A percentile compares a stretch with the other conserved stretches of the same genome.
Evolutionary conservation across 1,139 yeast genomes (phyloP).

Genomic region (Candida sp.): DNA sequence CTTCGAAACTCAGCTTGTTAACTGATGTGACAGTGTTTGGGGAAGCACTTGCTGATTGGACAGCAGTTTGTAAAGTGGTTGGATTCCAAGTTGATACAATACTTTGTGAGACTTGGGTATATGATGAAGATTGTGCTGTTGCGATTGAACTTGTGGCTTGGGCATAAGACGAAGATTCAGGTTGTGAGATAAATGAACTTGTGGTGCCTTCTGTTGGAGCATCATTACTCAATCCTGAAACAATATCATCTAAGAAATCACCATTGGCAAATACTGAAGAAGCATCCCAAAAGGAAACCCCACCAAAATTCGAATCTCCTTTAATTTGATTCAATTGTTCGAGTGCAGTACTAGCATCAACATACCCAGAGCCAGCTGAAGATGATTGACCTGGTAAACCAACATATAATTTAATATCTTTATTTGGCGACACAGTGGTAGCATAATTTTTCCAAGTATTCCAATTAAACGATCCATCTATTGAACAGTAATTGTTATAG

Average conservation of each 20-base stretch:
- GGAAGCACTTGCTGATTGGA: background rate
- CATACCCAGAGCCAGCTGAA: conserved; percentile 20
- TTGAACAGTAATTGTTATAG: conserved; percentile 79
- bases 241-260: background rate
- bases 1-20: background rate
- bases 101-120: background rate
- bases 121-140: background rate
- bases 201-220: background rate
- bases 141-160: background rate
- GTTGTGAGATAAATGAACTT: conserved; percentile 5
- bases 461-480: conserved; percentile 24
- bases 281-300: conserved; percentile 27
- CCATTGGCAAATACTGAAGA: conserved; percentile 14
- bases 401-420: conserved; percentile 21
- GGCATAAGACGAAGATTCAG: background rate
- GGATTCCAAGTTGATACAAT: background rate
- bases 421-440: conserved; percentile 16
- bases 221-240: conserved; percentile 2
- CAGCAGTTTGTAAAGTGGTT: background rate
- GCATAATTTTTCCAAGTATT: conserved; percentile 24
- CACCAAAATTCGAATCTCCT: conserved; percentile 19
- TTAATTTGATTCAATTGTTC: conserved; percentile 11
- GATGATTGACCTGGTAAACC: conserved; percentile 25
- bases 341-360: conserved; percentile 12
- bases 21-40: background rate